These are phyloP conservation scores for Coffea humblotiana DNA, from an alignment of 305 asterid genomes.

Conservation along the genomic window DNA sequence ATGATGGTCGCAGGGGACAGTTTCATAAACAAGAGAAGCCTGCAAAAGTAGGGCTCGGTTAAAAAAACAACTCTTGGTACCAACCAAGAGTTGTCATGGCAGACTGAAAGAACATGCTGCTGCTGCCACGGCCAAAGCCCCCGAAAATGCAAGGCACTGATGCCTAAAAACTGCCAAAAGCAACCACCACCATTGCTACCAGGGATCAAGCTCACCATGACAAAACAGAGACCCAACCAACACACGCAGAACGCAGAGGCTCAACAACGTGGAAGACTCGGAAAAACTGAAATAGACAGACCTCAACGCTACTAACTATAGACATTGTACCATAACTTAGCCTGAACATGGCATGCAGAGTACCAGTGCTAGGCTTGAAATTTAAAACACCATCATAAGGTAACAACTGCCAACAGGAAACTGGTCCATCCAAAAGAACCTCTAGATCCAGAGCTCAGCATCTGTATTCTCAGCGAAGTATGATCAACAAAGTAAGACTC, in stretches of 20 bases:
- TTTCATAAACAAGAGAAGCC: constrained; percentile 7
- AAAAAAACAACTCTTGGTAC: constrained; percentile 24
- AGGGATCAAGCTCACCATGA: constrained; percentile 26
- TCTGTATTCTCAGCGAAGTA: constrained; percentile 42
- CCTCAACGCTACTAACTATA: not conserved
- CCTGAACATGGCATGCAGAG: not conserved
- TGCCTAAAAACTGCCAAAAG: constrained; percentile 40
- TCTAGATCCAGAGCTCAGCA: constrained; percentile 40
- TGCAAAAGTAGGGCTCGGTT: constrained; percentile 63
- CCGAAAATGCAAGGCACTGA: constrained; percentile 35
- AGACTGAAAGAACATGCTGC: constrained; percentile 16
- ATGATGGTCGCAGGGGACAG: constrained; percentile 5
- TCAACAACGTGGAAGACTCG: constrained; percentile 8
- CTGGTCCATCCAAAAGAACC: constrained; percentile 23
- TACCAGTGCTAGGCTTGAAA: not conserved
- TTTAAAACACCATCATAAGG: constrained; percentile 25
- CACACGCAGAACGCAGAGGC: constrained; percentile 14
- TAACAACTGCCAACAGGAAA: constrained; percentile 23
- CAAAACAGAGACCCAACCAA: constrained; percentile 29
- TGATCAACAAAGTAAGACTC: constrained; percentile 31
- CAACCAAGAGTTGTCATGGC: constrained; percentile 48
- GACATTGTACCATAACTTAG: constrained; percentile 28
- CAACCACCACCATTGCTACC: constrained; percentile 31
- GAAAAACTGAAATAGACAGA: constrained; percentile 6
- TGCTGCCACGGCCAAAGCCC: constrained; percentile 71